Evolutionary conservation across 2,329 filamentous ascomycete genomes (phyloP).

Genomic region (Chaetomiaceae sp.): DNA sequence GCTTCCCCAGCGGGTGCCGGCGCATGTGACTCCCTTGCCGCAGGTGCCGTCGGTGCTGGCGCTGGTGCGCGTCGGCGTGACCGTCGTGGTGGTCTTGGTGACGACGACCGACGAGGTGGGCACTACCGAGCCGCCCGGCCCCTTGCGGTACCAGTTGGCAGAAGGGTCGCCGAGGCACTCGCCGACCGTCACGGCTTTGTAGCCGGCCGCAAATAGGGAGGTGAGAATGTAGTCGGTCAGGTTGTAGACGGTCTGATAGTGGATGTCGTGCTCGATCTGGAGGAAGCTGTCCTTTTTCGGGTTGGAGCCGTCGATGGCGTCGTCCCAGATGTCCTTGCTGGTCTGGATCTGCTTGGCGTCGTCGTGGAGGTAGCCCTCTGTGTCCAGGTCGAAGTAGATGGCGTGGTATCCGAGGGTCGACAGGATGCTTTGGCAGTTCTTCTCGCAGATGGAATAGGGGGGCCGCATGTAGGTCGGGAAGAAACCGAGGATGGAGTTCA

Average conservation of each 20-base stretch:
- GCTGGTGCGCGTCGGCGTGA: constrained; percentile 10
- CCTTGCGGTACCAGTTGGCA: constrained; percentile 49
- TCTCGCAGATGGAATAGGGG: constrained; percentile 38
- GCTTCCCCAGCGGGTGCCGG: constrained; percentile 24
- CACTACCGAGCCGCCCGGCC: constrained; percentile 14
- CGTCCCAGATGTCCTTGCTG: constrained; percentile 32
- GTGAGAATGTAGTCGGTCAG: constrained; percentile 42
- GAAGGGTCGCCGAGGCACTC: constrained; percentile 49
- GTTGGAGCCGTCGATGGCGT: constrained; percentile 25
- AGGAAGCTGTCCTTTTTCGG: constrained; percentile 35
- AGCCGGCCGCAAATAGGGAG: constrained; percentile 39
- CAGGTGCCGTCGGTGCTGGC: constrained; percentile 25
- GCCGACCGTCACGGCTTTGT: constrained; percentile 47
- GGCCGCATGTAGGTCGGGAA: constrained; percentile 46
- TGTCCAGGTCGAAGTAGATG: constrained; percentile 36
- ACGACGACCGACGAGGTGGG: background rate
- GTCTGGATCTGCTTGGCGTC: constrained; percentile 30
- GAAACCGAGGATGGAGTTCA: constrained; percentile 39
- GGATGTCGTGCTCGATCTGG: constrained; percentile 49
- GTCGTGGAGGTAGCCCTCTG: constrained; percentile 33
- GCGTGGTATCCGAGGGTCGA: constrained; percentile 34
- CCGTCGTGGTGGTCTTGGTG: constrained; percentile 15
- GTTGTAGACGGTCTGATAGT: constrained; percentile 42
- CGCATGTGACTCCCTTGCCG: constrained; percentile 25
- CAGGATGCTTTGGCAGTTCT: constrained; percentile 29